phyloP scores from a whole-genome alignment of 2,329 filamentous ascomycete species.

The Fusarium beomiforme region DNA sequence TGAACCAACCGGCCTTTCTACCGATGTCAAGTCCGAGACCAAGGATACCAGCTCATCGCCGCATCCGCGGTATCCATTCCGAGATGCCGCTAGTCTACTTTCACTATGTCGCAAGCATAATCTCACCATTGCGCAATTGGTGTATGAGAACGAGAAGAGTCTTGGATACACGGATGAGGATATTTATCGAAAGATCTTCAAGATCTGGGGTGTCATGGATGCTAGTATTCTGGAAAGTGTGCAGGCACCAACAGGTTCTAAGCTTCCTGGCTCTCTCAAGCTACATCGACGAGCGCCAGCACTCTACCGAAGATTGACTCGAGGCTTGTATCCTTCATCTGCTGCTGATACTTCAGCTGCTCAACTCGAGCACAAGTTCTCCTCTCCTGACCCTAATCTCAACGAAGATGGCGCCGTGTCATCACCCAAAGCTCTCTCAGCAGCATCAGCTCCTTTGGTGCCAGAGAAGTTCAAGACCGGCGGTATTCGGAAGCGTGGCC shows the following conservation, averaged over 20 bases:
- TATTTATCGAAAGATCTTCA: slow-evolving; percentile 57
- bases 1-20: slow-evolving; percentile 6
- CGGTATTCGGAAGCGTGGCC: slow-evolving; percentile 40
- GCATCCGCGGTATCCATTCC: slow-evolving; percentile 58
- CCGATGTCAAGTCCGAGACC: slow-evolving; percentile 27
- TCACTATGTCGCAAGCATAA: slow-evolving; percentile 60
- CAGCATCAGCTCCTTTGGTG: not conserved
- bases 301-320: slow-evolving; percentile 56
- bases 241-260: slow-evolving; percentile 54
- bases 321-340: slow-evolving; percentile 56
- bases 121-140: slow-evolving; percentile 61
- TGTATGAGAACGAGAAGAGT: slow-evolving; percentile 64
- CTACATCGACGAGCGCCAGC: slow-evolving; percentile 58
- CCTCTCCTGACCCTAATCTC: slow-evolving; percentile 3
- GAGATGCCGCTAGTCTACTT: slow-evolving; percentile 57
- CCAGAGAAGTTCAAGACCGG: slow-evolving; percentile 4
- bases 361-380: slow-evolving; percentile 20
- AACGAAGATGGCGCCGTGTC: slow-evolving; percentile 6
- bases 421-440: slow-evolving; percentile 1
- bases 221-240: slow-evolving; percentile 61
- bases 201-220: slow-evolving; percentile 64
- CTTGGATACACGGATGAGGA: slow-evolving; percentile 61
- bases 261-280: slow-evolving; percentile 59
- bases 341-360: slow-evolving; percentile 16
- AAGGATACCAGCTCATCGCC: slow-evolving; percentile 35